phyloP scores from a whole-genome alignment of 2,329 filamentous ascomycete species.

The Thelonectria olida region DNA sequence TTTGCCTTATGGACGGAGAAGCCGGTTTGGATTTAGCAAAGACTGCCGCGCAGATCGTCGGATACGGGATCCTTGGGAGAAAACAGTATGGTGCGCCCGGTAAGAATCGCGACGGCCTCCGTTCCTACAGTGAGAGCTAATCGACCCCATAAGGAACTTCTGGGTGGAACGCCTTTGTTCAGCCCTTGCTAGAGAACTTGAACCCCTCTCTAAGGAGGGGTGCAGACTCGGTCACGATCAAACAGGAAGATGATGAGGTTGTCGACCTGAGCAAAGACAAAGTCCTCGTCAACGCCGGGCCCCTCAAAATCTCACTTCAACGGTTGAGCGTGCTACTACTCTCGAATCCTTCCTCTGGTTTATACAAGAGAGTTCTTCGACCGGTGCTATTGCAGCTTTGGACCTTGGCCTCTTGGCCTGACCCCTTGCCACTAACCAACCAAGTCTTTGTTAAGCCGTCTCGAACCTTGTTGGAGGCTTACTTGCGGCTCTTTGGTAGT shows the following conservation, averaged over 20 bases:
- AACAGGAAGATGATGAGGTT: slow-evolving; percentile 48
- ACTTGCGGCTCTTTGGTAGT: slow-evolving; percentile 65
- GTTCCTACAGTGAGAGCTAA: not conserved
- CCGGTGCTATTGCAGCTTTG: slow-evolving; percentile 71
- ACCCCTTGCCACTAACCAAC: slow-evolving; percentile 44
- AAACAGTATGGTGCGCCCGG: slow-evolving; percentile 72
- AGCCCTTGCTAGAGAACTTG: slow-evolving; percentile 64
- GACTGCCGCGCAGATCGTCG: slow-evolving; percentile 50
- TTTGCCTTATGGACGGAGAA: slow-evolving; percentile 67
- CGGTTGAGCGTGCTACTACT: slow-evolving; percentile 65
- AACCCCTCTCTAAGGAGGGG: slow-evolving; percentile 50
- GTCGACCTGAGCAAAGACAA: slow-evolving; percentile 55
- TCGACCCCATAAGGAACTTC: slow-evolving; percentile 52
- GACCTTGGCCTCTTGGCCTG: slow-evolving; percentile 65
- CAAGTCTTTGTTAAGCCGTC: slow-evolving; percentile 57
- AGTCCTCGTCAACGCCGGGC: slow-evolving; percentile 56
- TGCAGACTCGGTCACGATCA: slow-evolving; percentile 18
- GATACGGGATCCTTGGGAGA: slow-evolving; percentile 71
- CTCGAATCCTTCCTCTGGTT: slow-evolving; percentile 73
- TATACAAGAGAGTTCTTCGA: slow-evolving; percentile 68
- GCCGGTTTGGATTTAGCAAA: slow-evolving; percentile 47
- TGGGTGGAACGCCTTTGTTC: slow-evolving; percentile 71
- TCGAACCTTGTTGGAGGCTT: slow-evolving; percentile 62
- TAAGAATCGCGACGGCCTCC: slow-evolving; percentile 21
- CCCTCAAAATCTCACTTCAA: slow-evolving; percentile 61